phyloP scores from a whole-genome alignment of 2,329 filamentous ascomycete species.

The Pseudogymnoascus sp. region DNA sequence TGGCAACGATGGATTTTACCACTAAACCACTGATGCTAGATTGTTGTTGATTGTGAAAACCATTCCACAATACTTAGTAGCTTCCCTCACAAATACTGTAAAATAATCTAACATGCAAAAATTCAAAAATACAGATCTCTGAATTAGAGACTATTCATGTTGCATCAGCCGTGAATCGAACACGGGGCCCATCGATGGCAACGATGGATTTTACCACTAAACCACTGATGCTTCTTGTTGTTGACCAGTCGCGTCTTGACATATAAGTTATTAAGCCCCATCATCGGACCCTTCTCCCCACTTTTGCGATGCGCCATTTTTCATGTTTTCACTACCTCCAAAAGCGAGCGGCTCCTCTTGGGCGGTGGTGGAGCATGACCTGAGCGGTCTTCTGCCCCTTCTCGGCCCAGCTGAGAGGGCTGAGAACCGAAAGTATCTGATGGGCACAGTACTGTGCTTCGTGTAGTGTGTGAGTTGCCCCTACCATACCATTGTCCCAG shows the following conservation, averaged over 20 bases:
- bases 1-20: constrained; percentile 30
- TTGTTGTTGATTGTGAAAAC: background rate
- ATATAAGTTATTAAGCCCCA: background rate
- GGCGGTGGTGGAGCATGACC: no score
- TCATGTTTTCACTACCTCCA: background rate
- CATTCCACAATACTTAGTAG: no score
- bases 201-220: constrained; percentile 26
- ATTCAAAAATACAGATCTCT: background rate
- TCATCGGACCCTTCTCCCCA: background rate
- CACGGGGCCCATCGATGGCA: constrained; percentile 31
- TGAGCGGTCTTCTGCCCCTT: no score
- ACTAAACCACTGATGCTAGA: constrained; percentile 1
- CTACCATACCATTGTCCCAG: no score
- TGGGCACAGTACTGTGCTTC: no score
- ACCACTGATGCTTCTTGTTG: background rate
- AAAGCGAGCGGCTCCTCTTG: background rate
- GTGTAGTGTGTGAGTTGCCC: no score
- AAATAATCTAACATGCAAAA: background rate
- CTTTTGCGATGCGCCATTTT: background rate
- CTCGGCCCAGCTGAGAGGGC: no score
- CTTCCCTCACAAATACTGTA: no score
- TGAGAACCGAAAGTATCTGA: no score
- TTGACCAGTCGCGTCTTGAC: background rate
- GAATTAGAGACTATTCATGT: background rate
- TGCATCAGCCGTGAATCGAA: constrained; percentile 25